phyloP scores from a whole-genome alignment of 495 filamentous ascomycete genomes.

The Lasiosphaeria miniovina region DNA sequence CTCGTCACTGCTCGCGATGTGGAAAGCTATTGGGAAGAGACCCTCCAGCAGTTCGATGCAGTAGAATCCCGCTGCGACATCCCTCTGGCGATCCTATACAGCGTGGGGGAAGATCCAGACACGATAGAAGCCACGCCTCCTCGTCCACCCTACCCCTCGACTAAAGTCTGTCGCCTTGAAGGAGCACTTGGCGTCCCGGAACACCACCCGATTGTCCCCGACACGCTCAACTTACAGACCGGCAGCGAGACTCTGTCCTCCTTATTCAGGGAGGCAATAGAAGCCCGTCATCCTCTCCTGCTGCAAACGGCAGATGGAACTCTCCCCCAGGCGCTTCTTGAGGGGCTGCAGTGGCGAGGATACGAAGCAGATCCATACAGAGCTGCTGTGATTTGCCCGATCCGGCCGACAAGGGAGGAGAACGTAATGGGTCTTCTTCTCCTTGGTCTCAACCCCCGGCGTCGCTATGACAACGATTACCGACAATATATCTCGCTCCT shows the following conservation, averaged over 20 bases:
- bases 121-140: slow-evolving; percentile 32
- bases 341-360: slow-evolving; percentile 57
- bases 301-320: slow-evolving; percentile 54
- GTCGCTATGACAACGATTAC: slow-evolving; percentile 68
- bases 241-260: slow-evolving; percentile 50
- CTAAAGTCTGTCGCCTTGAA: slow-evolving; percentile 51
- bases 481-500: slow-evolving; percentile 60
- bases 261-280: slow-evolving; percentile 55
- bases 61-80: slow-evolving; percentile 46
- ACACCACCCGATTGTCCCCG: slow-evolving; percentile 50
- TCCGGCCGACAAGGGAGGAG: slow-evolving; percentile 57
- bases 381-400: slow-evolving; percentile 57
- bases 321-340: slow-evolving; percentile 47
- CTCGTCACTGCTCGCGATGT: slow-evolving; percentile 32
- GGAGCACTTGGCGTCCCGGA: slow-evolving; percentile 58
- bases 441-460: slow-evolving; percentile 59
- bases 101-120: slow-evolving; percentile 47
- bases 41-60: slow-evolving; percentile 26
- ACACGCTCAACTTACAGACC: slow-evolving; percentile 49
- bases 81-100: slow-evolving; percentile 59
- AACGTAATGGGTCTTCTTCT: slow-evolving; percentile 56
- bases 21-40: slow-evolving; percentile 35
- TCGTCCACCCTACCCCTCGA: slow-evolving; percentile 27
- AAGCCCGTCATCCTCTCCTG: slow-evolving; percentile 50
- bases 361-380: slow-evolving; percentile 54